Conservation (phyloP, 257 asterid species). For the Petrea volubilis region DNA sequence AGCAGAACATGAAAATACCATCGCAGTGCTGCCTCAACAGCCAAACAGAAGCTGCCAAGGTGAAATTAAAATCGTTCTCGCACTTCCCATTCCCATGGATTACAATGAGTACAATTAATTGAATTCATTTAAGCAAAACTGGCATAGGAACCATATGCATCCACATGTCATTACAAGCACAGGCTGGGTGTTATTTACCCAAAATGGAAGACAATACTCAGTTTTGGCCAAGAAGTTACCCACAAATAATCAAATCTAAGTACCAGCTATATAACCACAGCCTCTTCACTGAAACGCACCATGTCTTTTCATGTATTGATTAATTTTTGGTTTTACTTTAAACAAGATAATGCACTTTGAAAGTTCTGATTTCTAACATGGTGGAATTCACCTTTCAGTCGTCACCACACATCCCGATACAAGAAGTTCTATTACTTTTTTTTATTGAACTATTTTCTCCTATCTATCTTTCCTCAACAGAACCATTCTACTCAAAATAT, state of each 20-base stretch:
- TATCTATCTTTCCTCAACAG: background rate
- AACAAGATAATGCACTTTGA: background rate
- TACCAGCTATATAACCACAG: background rate
- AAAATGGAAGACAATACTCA: background rate
- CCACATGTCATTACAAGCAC: background rate
- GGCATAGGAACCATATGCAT: background rate
- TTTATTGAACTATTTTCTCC: background rate
- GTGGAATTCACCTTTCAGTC: background rate
- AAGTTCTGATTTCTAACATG: background rate
- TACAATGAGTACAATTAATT: background rate
- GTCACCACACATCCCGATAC: too few relatives aligned
- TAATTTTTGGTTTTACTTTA: background rate
- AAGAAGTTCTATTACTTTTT: too few relatives aligned
- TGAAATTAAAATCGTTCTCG: background rate
- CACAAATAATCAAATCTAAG: background rate
- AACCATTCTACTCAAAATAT: background rate
- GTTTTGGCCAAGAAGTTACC: background rate
- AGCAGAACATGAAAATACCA: constrained; percentile 1
- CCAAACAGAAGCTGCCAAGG: background rate
- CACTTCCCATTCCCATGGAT: background rate
- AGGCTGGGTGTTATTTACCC: background rate
- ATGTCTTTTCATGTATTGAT: background rate
- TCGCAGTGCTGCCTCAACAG: background rate
- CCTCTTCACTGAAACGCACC: background rate
- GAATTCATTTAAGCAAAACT: background rate